Evolutionary conservation across 1,139 yeast species (phyloP).

Genomic region (Debaryomyces fabryi): DNA sequence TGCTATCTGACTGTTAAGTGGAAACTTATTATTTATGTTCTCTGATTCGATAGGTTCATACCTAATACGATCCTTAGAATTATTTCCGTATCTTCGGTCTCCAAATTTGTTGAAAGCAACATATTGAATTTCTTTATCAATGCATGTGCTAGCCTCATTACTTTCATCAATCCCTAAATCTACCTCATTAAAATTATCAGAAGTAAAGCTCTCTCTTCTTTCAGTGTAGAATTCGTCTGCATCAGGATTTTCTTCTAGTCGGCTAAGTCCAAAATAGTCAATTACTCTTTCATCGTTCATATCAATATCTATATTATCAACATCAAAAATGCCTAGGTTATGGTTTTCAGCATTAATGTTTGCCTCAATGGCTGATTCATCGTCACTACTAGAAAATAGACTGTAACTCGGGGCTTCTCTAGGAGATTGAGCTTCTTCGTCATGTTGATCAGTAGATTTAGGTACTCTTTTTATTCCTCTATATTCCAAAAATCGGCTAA

Average conservation of each 20-base stretch:
- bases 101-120: conserved; percentile 13
- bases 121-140: conserved; percentile 17
- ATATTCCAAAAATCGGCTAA: conserved; percentile 15
- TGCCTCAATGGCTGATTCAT: conserved; percentile 6
- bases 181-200: conserved; percentile 7
- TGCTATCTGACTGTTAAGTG: conserved; percentile 28
- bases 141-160: background rate
- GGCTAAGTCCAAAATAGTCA: conserved; percentile 15
- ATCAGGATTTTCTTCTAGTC: conserved; percentile 21
- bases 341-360: conserved; percentile 8
- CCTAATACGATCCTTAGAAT: conserved; percentile 12
- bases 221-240: conserved; percentile 30
- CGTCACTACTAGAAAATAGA: conserved; percentile 11
- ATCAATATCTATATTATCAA: conserved; percentile 12
- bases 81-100: conserved; percentile 16
- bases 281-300: conserved; percentile 11
- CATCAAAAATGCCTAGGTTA: conserved; percentile 11
- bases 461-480: conserved; percentile 17
- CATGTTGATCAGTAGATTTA: conserved; percentile 6
- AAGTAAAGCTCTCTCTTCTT: conserved; percentile 26
- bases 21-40: conserved; percentile 17
- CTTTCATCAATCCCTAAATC: conserved; percentile 7
- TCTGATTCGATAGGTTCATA: conserved; percentile 3
- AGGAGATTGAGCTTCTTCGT: background rate
- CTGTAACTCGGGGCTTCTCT: conserved; percentile 8